Percentiles rank a stretch among this genome's conserved stretches.
phyloP scores from a whole-genome alignment of 495 filamentous ascomycete species.

The Xylaria scruposa region DNA sequence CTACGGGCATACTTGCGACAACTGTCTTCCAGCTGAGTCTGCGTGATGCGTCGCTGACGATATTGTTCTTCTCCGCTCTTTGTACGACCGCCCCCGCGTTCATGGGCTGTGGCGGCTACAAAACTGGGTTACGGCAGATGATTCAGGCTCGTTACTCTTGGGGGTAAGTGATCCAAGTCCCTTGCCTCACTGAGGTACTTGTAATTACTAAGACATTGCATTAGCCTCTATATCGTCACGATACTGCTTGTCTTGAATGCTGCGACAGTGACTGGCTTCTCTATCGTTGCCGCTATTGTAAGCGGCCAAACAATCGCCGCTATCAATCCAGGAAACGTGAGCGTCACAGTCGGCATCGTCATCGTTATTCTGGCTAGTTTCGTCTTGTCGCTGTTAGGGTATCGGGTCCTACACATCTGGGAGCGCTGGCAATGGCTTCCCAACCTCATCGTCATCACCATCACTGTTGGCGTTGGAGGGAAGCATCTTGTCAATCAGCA shows the following conservation, averaged over 20 bases:
- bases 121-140: conserved; percentile 63
- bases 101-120: conserved; percentile 58
- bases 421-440: conserved; percentile 65
- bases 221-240: conserved; percentile 45
- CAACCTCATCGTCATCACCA: conserved; percentile 55
- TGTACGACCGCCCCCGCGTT: conserved; percentile 59
- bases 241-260: conserved; percentile 50
- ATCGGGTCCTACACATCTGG: conserved; percentile 58
- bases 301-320: conserved; percentile 54
- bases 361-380: conserved; percentile 55
- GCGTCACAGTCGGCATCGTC: conserved; percentile 57
- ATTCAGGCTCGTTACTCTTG: conserved; percentile 63
- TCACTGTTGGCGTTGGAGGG: conserved; percentile 58
- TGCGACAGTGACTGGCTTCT: conserved; percentile 53
- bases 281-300: conserved; percentile 48
- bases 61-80: conserved; percentile 62
- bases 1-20: conserved; percentile 61
- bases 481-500: conserved; percentile 48
- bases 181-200: conserved; percentile 25
- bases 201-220: conserved; percentile 10
- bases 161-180: conserved; percentile 45
- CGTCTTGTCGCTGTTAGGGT: conserved; percentile 57
- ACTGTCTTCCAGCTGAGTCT: conserved; percentile 57
- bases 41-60: conserved; percentile 61
- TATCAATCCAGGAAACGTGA: conserved; percentile 52